Base-by-base conservation (phyloP, 371 early-diverging fungal genomes). In the Sporodiniella umbellata region DNA sequence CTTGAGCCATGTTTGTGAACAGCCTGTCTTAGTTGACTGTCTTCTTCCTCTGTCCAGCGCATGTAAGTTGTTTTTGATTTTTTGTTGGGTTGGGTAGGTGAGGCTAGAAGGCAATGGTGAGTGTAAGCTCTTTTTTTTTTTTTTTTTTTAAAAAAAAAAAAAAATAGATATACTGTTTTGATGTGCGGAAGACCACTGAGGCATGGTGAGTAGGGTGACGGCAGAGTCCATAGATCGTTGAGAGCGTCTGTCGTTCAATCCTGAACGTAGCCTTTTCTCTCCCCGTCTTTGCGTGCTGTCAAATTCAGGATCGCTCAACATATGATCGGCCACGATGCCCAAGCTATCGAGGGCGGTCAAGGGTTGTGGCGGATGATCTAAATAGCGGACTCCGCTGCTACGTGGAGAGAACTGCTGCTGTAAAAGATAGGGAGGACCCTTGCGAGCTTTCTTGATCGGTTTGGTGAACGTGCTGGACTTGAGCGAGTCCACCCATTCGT, bases 171-270 rank as follows among this genome's bases (percentile, higher is more conserved):
- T 48, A 48, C 38, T 24, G 23, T 37, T 48, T 22, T 18, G 21
- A 35, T 38, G 4, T 46, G 57, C 17, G 48, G 52, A 14, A 42
- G 51, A 62, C 2, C 62, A 30, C 21, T 56, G 66, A n/a, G 64
- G 64, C 64, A 76, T 71, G 4, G 72, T 67, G 18, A 76, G 23
- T 24, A 76, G 37, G 18, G 70, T 60, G 19, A 65, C 68, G 8
- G 77, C 77, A n/a, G 68, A 66, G 48, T 76, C 77, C 43, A 76
- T 76, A 5, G 77, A 76, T 23, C 77, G 54, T 33, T 76, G 70
- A 1, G 77, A 76, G 48, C 67, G 21, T 30, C 60, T 52, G 37
- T 60, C 60, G 31, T 60, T 58, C 18, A 56, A 18, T n/a, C 57
- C 26, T 22, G 54, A 42, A 8, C 57, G 30, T 4, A 56, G 31